Percentiles rank a stretch among this genome's conserved stretches.
Evolutionary conservation across 306 rosid genomes (phyloP).

Genomic region (Castanospermum australe): DNA sequence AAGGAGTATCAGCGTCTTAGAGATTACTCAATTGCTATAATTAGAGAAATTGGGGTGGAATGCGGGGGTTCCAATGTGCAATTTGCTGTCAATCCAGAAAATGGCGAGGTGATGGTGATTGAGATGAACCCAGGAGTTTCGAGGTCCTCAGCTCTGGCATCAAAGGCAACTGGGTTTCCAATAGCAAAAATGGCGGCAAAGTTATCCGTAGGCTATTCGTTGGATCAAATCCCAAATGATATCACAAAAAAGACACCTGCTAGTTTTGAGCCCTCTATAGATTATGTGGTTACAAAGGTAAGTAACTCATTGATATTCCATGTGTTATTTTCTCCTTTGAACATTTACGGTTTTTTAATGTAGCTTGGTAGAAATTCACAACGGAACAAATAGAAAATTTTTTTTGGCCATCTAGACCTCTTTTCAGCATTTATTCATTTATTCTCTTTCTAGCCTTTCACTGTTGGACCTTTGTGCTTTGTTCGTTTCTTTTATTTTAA

Average conservation of each 20-base stretch:
- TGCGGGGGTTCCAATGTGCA: conserved; percentile 94
- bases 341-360: too few species aligned
- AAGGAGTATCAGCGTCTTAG: conserved; percentile 93
- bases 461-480: background rate
- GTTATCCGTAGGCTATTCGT: conserved; percentile 81
- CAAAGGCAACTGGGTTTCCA: conserved; percentile 96
- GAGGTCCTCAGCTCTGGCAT: conserved; percentile 86
- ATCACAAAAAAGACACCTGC: conserved; percentile 93
- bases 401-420: background rate
- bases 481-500: background rate
- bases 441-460: background rate
- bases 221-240: conserved; percentile 95
- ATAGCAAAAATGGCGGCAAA: conserved; percentile 97
- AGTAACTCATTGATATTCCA: conserved; percentile 15
- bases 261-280: conserved; percentile 96
- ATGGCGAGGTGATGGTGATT: conserved; percentile 96
- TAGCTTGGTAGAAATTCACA: background rate
- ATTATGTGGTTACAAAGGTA: conserved; percentile 97
- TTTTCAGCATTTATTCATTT: background rate
- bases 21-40: conserved; percentile 72
- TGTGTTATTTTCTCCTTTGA: background rate
- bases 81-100: conserved; percentile 78
- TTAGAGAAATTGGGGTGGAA: conserved; percentile 77
- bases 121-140: conserved; percentile 99
- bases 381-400: too few species aligned